Evolutionary conservation across 169 alveolate genomes (phyloP).

Genomic region (Cryptosporidium ryanae): DNA sequence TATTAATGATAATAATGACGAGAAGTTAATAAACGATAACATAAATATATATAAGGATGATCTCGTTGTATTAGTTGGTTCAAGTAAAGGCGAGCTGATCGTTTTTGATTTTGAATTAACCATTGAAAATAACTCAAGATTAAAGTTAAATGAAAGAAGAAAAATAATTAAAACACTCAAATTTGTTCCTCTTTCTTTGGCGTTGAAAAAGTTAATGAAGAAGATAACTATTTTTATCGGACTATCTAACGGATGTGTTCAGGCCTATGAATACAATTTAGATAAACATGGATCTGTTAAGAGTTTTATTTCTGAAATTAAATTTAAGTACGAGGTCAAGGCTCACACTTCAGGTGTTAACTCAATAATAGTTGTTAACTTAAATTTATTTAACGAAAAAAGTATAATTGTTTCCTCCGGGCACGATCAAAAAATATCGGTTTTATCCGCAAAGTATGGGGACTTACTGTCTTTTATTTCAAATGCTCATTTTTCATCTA

Average conservation of each 20-base stretch:
- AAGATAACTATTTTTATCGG: slow-evolving; percentile 13
- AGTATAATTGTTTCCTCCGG: slow-evolving; percentile 28
- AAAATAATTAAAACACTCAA: background rate
- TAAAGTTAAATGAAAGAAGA: background rate
- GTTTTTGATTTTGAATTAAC: slow-evolving; percentile 13
- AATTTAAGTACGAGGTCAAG: background rate
- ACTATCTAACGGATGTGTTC: slow-evolving; percentile 38
- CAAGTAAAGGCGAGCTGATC: slow-evolving; percentile 51
- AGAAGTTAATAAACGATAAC: background rate
- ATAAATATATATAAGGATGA: background rate
- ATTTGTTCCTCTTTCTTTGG: slow-evolving; percentile 61
- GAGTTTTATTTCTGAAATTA: background rate
- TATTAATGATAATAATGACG: too few species aligned
- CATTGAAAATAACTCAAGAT: background rate
- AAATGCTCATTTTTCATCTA: slow-evolving; percentile 63
- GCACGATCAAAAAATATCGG: slow-evolving; percentile 51
- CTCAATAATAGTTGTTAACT: slow-evolving; percentile 1
- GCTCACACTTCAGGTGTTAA: slow-evolving; percentile 67
- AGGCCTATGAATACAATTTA: background rate
- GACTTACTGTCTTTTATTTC: background rate
- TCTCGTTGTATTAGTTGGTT: slow-evolving; percentile 25
- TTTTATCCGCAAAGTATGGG: background rate
- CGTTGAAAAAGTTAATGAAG: background rate
- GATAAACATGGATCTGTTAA: background rate
- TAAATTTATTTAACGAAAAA: background rate